Percentiles rank a stretch among this genome's conserved stretches.
Conservation (phyloP, 2,329 filamentous ascomycete genomes). For the Blastomyces emzantsi region DNA sequence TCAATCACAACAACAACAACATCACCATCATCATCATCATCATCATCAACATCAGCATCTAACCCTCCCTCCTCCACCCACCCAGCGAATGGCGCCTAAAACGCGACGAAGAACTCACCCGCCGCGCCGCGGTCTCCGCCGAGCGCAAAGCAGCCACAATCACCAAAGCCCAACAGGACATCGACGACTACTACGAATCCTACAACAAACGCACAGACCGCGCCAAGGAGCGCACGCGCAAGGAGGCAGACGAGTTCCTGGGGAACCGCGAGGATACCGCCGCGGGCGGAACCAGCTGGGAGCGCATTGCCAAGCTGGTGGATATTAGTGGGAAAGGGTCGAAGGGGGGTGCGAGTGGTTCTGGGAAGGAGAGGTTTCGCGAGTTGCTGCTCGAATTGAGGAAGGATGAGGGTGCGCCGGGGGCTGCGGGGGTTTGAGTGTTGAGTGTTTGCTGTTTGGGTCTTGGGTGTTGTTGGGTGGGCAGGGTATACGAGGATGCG, state of each 20-base stretch:
- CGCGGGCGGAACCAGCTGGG: constrained; percentile 94
- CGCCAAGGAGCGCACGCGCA: constrained; percentile 73
- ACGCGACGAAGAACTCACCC: constrained; percentile 70
- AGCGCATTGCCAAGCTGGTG: constrained; percentile 95
- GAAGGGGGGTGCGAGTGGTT: constrained; percentile 77
- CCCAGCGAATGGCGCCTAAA: constrained; percentile 76
- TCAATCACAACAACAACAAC: too few relatives aligned
- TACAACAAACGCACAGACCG: constrained; percentile 99
- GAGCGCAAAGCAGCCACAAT: constrained; percentile 77
- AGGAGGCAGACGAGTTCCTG: constrained; percentile 90
- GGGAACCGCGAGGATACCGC: constrained; percentile 83
- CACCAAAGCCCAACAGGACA: constrained; percentile 82
- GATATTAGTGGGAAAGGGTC: constrained; percentile 90
- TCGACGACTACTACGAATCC: constrained; percentile 99
- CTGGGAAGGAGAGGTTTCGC: constrained; percentile 92
- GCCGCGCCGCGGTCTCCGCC: constrained; percentile 74
- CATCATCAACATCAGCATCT: constrained; percentile 5
- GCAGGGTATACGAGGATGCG: background rate
- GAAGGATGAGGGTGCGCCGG: constrained; percentile 84
- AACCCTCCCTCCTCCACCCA: constrained; percentile 2
- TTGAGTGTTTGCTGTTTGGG: constrained; percentile 11
- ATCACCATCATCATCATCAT: background rate
- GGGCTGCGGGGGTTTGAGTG: constrained; percentile 42
- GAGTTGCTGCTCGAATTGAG: constrained; percentile 77
- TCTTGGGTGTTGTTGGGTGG: background rate